phyloP scores from a whole-genome alignment of 2,329 filamentous ascomycete species.

The Fusarium haematococcum region DNA sequence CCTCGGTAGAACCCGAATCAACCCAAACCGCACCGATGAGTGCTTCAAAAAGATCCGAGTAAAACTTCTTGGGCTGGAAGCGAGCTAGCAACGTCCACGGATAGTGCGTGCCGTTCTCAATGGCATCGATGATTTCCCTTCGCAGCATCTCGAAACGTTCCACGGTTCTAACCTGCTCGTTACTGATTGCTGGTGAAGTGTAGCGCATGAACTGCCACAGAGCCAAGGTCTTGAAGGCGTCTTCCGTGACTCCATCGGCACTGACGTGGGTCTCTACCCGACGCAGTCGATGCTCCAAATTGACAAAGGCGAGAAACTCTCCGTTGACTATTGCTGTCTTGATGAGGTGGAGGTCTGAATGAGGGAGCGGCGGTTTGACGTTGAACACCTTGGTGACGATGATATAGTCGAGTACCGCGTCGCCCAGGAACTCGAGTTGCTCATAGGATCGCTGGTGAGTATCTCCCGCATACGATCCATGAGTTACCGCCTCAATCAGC shows the following conservation, averaged over 20 bases:
- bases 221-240: slow-evolving; percentile 49
- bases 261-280: slow-evolving; percentile 38
- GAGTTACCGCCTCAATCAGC: slow-evolving; percentile 84
- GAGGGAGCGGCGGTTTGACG: slow-evolving; percentile 54
- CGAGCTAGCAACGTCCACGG: slow-evolving; percentile 81
- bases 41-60: slow-evolving; percentile 86
- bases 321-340: slow-evolving; percentile 83
- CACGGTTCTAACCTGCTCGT: slow-evolving; percentile 57
- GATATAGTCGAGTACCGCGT: slow-evolving; percentile 84
- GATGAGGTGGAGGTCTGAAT: slow-evolving; percentile 78
- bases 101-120: slow-evolving; percentile 67
- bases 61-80: slow-evolving; percentile 78
- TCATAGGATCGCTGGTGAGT: slow-evolving; percentile 64
- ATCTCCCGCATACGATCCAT: slow-evolving; percentile 70
- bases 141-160: slow-evolving; percentile 62
- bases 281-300: slow-evolving; percentile 61
- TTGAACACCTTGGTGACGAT: slow-evolving; percentile 73
- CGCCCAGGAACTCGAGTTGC: slow-evolving; percentile 88
- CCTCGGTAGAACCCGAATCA: slow-evolving; percentile 74
- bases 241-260: slow-evolving; percentile 28
- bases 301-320: slow-evolving; percentile 81
- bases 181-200: slow-evolving; percentile 59
- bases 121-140: slow-evolving; percentile 59
- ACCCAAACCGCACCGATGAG: slow-evolving; percentile 86
- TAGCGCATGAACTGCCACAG: slow-evolving; percentile 80